Evolutionary conservation across 129 eudicot genomes (phyloP), one percentile per base, ranked within the genome.

Genomic region (Centaurea solstitialis): DNA sequence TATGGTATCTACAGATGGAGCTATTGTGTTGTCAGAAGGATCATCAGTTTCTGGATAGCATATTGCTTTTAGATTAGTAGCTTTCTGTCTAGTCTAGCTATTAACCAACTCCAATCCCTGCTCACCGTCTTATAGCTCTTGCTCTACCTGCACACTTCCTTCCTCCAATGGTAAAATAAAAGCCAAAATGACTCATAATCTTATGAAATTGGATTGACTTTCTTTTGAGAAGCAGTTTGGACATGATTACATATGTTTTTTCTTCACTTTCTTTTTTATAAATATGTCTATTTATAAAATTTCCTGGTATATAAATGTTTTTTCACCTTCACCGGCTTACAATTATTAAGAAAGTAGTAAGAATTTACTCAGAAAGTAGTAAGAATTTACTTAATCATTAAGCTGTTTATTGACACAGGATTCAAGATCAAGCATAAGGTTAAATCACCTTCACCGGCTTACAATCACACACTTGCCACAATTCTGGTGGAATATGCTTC

Each of bases 401-500:
- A 37, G 26, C 79, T 57, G 62, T 73, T 79, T 69, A 64, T 76
- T 76, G 57, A 72, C 68, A 80, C 90, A 94, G 98, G 88, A 45
- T 77, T 88, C 20, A 86, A 85, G 82, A 67, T 81, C 30, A 80
- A 67, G 75, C 87, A 64, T 43, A 79, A 69, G 79, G 87, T 82
- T 76, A 18, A 75, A 23, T 75, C 79, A 35, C 86, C 92, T 18
- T 75, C 79, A 35, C 86, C 92, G 15, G 74, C 8, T 20, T 96
- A 89, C 85, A 93, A 93, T 87, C 94, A 87, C 76, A 91, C 97
- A 1, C 95, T 96, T 68, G 98, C 98, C 76, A 82, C 9, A 68
- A 89, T 74, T 75, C 70, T 96, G 85, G 99, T 89, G 85, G 91
- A 96, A 84, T 96, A 93, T 86, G 91, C 97, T 75, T 88, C 98